Conservation (phyloP, 192 early-diverging fungal genomes). For the Cladochytrium replicatum region DNA sequence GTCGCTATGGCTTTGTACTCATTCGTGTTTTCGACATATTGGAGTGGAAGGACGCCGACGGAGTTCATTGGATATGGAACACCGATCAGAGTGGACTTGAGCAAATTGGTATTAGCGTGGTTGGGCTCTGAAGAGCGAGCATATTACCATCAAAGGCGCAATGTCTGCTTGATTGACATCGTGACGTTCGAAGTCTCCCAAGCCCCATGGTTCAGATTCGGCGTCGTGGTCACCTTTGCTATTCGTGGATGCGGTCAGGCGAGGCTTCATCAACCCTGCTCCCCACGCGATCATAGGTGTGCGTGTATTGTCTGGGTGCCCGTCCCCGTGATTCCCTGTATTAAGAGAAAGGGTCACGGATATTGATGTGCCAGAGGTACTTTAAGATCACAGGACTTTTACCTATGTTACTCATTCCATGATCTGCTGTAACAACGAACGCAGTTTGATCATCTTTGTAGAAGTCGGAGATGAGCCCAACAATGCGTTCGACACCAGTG, state of each 20-base stretch:
- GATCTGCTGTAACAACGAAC: conserved; percentile 89
- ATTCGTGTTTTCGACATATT: conserved; percentile 60
- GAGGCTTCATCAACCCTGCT: conserved; percentile 67
- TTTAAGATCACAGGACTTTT: not conserved
- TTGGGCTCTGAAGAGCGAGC: not conserved
- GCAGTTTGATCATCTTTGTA: conserved; percentile 76
- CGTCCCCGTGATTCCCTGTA: conserved; percentile 84
- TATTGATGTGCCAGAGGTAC: not conserved
- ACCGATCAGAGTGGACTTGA: conserved; percentile 70
- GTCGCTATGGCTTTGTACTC: conserved; percentile 67
- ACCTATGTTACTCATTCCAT: conserved; percentile 91
- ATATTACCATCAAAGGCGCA: conserved; percentile 81
- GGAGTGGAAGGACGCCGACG: conserved; percentile 78
- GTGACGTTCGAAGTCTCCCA: conserved; percentile 51
- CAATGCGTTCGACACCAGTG: conserved; percentile 56
- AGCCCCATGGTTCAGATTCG: conserved; percentile 60
- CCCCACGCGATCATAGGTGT: conserved; percentile 95
- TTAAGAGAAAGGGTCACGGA: not conserved
- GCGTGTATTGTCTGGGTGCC: conserved; percentile 88
- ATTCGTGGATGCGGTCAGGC: conserved; percentile 23
- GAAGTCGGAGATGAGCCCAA: conserved; percentile 60
- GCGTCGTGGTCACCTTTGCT: conserved; percentile 58
- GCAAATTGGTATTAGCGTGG: not conserved
- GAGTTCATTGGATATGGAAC: conserved; percentile 87
- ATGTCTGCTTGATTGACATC: conserved; percentile 94